Evolutionary conservation across 148 eudicot genomes (phyloP), one percentile per base, ranked within the genome.

Genomic region (Euryodendron excelsum): DNA sequence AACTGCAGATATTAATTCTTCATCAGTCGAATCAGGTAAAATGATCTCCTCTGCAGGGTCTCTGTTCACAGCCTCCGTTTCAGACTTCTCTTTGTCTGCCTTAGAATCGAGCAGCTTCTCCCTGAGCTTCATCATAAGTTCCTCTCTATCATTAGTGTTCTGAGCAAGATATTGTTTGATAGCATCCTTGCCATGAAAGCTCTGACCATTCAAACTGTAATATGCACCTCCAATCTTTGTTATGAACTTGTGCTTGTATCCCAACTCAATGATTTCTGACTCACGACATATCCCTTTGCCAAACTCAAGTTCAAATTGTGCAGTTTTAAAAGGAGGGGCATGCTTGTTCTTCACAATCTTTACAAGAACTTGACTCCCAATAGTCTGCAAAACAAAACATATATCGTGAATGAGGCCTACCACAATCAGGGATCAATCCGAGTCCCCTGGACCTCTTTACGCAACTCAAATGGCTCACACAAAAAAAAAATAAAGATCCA

Each of bases 271-370:
- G 69, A 95, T 77, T 88, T 95, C 99, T 1, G 91, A 75, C 71
- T 87, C 94, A 33, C 81, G 88, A 62, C 77, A 88, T 73, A 93
- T 95, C 21, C 99, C 99, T 85, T 87, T 91, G 48, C 99, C 99
- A 88, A 91, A 95, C 84, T 91, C 96, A 8, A 95, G 89, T 84
- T 95, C 99, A 61, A 93, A 91, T 74, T 90, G 87, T 27, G 89
- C 93, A 14, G 89, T 89, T 84, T 81, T 89, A 58, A 91, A 95
- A 48, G 99, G 99, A 61, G 99, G 96, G 65, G 99, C 96, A 73
- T 86, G 97, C 90, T 95, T 95, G 82, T 95, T 95, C 84, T 95
- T 95, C 74, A 95, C 91, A 71, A 96, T 89, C 86, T 96, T 96
- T 48, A 93, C 98, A 23, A 73, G 77, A 80, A 96, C 91, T 83